Evolutionary conservation across 495 filamentous ascomycete species (phyloP).

Genomic region (Friedmanniomyces simplex): DNA sequence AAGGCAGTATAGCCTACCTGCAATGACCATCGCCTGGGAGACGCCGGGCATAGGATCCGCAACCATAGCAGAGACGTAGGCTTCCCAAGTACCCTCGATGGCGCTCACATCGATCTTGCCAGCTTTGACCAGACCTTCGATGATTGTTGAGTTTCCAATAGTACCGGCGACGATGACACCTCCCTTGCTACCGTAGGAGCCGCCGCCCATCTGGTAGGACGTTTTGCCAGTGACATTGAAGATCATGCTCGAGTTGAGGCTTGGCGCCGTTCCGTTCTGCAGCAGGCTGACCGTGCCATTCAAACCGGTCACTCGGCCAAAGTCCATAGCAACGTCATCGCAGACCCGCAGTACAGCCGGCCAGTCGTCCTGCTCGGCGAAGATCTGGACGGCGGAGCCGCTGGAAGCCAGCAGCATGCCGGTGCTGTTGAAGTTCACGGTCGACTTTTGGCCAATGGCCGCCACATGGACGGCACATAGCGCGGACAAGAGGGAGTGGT

Average conservation of each 20-base stretch:
- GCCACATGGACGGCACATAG: slow-evolving; percentile 15
- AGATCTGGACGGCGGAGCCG: slow-evolving; percentile 36
- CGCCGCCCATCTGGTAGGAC: slow-evolving; percentile 19
- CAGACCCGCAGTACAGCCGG: slow-evolving; percentile 59
- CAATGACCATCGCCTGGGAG: slow-evolving; percentile 54
- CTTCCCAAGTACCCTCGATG: slow-evolving; percentile 58
- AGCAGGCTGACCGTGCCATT: slow-evolving; percentile 44
- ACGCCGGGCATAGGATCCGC: slow-evolving; percentile 48
- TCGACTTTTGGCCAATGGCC: slow-evolving; percentile 47
- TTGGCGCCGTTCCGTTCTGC: slow-evolving; percentile 33
- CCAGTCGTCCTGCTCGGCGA: slow-evolving; percentile 48
- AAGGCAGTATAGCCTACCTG: slow-evolving; percentile 29
- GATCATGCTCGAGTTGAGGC: slow-evolving; percentile 31
- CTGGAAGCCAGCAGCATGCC: slow-evolving; percentile 24
- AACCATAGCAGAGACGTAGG: slow-evolving; percentile 51
- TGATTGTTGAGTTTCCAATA: slow-evolving; percentile 50
- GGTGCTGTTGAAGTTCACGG: slow-evolving; percentile 39
- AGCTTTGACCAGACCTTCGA: slow-evolving; percentile 43
- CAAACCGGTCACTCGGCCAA: slow-evolving; percentile 55
- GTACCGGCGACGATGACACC: slow-evolving; percentile 61
- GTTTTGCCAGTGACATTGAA: slow-evolving; percentile 34
- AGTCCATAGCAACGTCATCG: slow-evolving; percentile 57
- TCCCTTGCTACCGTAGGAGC: not conserved
- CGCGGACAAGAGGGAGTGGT: not conserved
- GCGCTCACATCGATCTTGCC: slow-evolving; percentile 46